A percentile compares a stretch with the other conserved stretches of the same genome.
These are phyloP conservation scores for Agaricus subrufescens DNA, from an alignment of 768 basidiomycete species.

Conservation along the genomic window DNA sequence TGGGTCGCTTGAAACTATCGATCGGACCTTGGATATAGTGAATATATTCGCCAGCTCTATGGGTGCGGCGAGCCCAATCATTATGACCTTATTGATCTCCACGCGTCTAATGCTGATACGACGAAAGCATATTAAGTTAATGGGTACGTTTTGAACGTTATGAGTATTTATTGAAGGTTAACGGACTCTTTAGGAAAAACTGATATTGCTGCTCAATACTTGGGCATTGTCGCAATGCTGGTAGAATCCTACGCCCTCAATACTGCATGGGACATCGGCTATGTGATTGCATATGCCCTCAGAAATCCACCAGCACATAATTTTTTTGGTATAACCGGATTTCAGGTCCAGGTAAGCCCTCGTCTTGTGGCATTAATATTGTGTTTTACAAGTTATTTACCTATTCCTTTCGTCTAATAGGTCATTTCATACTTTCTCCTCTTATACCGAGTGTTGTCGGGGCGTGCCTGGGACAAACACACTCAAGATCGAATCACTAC, in stretches of 20 bases:
- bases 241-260: conserved; percentile 1
- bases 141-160: not conserved
- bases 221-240: not conserved
- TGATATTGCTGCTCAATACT: not conserved
- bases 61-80: not conserved
- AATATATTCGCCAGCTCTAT: not conserved
- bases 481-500: not conserved
- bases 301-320: not conserved
- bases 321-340: not conserved
- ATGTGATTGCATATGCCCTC: not conserved
- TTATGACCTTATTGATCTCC: not conserved
- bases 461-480: not conserved
- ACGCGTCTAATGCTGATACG: not conserved
- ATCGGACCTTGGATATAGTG: too few species aligned
- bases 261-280: not conserved
- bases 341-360: not conserved
- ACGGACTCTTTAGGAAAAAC: not conserved
- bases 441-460: not conserved
- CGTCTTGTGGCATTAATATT: not conserved
- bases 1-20: not conserved
- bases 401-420: not conserved
- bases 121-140: not conserved
- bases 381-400: not conserved
- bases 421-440: not conserved
- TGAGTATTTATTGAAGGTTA: too few species aligned